A percentile compares a stretch with the other conserved stretches of the same genome.
These are phyloP conservation scores for Mycothermus thermophilus DNA, from an alignment of 495 filamentous ascomycete genomes.

Conservation along the genomic window DNA sequence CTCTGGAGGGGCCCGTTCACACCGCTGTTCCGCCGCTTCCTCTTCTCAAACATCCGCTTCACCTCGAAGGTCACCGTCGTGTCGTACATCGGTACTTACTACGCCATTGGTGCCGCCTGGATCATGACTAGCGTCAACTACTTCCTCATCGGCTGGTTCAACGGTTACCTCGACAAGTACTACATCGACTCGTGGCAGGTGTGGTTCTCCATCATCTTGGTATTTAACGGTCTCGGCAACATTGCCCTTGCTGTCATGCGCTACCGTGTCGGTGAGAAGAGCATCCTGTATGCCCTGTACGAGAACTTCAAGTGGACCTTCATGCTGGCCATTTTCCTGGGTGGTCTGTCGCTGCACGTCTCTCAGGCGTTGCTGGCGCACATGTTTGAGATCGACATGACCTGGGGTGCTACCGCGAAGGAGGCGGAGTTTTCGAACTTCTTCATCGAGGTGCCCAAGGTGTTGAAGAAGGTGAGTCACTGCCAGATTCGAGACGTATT, in stretches of 20 bases:
- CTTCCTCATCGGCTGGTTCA: constrained; percentile 64
- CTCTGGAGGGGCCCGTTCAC: constrained; percentile 56
- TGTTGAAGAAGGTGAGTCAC: constrained; percentile 42
- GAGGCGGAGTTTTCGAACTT: constrained; percentile 64
- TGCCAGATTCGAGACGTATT: too few species aligned
- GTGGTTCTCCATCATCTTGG: constrained; percentile 58
- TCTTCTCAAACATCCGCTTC: constrained; percentile 58
- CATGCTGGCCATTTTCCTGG: constrained; percentile 54
- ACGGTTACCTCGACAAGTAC: constrained; percentile 58
- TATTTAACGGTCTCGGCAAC: constrained; percentile 57
- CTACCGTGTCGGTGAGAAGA: constrained; percentile 49
- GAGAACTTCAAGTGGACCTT: constrained; percentile 65
- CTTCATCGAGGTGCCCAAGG: constrained; percentile 67
- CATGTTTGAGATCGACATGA: constrained; percentile 62
- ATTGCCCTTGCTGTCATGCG: constrained; percentile 52
- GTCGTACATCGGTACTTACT: constrained; percentile 80
- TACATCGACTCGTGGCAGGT: constrained; percentile 67
- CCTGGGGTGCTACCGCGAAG: constrained; percentile 57
- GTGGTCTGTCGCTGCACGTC: constrained; percentile 55
- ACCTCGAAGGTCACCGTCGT: constrained; percentile 69
- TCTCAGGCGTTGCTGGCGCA: constrained; percentile 53
- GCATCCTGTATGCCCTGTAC: constrained; percentile 38
- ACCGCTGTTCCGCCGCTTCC: constrained; percentile 54
- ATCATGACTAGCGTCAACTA: constrained; percentile 66
- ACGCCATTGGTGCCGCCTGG: constrained; percentile 69